Evolutionary conservation across 2,329 filamentous ascomycete species (phyloP).

Genomic region (Fusarium verrucosum): DNA sequence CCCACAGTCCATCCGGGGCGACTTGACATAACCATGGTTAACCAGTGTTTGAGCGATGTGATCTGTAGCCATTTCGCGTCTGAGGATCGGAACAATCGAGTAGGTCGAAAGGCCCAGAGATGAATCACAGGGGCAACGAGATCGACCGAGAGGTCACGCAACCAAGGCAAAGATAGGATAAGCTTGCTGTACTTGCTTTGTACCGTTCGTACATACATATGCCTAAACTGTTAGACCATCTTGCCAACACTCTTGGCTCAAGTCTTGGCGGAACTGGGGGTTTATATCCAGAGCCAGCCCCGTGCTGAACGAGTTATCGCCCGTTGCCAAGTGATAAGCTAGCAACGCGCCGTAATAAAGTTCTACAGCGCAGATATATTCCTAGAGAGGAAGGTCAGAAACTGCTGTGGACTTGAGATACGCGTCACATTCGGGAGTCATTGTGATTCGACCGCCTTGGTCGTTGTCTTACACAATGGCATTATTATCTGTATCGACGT

Average conservation of each 20-base stretch:
- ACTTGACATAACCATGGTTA: not conserved
- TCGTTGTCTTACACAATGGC: not conserved
- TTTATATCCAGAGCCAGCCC: constrained; percentile 13
- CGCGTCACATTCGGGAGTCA: constrained; percentile 1
- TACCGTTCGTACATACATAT: too few species aligned
- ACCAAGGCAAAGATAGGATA: constrained; percentile 7
- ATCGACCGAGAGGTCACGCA: not conserved
- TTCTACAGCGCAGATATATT: not conserved
- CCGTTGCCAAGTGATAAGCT: constrained; percentile 21
- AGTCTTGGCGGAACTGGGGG: constrained; percentile 23
- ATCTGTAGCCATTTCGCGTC: not conserved
- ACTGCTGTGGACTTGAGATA: not conserved
- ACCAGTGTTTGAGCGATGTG: not conserved
- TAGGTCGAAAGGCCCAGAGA: not conserved
- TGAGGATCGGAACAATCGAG: not conserved
- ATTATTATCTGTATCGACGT: not conserved
- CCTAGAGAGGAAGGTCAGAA: constrained; percentile 24
- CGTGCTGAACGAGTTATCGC: constrained; percentile 8
- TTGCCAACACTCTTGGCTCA: constrained; percentile 16
- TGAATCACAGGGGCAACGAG: constrained; percentile 21
- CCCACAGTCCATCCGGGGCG: not conserved
- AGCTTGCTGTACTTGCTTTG: not conserved
- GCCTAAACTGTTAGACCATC: constrained; percentile 7
- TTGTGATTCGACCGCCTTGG: not conserved
- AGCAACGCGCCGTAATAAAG: not conserved